phyloP scores from a whole-genome alignment of 345 rosid genomes.

The Hirschfeldia incana region DNA sequence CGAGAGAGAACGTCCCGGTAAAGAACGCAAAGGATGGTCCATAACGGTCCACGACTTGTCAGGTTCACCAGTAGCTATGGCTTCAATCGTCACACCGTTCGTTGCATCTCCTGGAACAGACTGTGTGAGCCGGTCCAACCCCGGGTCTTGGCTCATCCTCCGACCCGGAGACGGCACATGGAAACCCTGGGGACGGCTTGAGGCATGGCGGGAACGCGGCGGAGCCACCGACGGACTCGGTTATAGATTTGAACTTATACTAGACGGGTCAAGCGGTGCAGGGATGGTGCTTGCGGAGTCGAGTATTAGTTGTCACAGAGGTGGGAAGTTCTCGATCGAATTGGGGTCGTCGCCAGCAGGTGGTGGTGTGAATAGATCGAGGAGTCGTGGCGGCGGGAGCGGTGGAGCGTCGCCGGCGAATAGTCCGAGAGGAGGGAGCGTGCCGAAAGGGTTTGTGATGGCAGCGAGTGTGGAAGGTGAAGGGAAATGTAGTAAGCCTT shows the following conservation, averaged over 20 bases:
- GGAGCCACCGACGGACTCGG: conserved; percentile 72
- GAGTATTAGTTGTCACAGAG: conserved; percentile 58
- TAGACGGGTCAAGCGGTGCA: conserved; percentile 59
- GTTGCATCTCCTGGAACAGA: conserved; percentile 86
- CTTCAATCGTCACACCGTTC: conserved; percentile 82
- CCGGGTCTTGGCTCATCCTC: conserved; percentile 86
- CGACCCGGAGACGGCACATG: conserved; percentile 79
- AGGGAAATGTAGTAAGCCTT: conserved; percentile 80
- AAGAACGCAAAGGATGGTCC: conserved; percentile 92
- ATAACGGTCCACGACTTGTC: conserved; percentile 87
- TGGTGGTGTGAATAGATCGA: conserved; percentile 4
- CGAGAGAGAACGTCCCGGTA: conserved; percentile 69
- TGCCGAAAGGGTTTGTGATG: conserved; percentile 82
- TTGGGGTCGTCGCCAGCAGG: conserved; percentile 38
- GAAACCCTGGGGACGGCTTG: conserved; percentile 94
- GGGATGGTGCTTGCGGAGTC: conserved; percentile 76
- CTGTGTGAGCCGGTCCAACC: conserved; percentile 87
- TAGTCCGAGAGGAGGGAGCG: conserved; percentile 73
- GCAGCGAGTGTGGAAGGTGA: conserved; percentile 84
- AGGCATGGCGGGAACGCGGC: conserved; percentile 95
- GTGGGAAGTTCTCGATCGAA: conserved; percentile 80
- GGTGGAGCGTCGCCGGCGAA: conserved; percentile 61
- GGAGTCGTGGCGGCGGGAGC: conserved; percentile 60
- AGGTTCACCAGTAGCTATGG: conserved; percentile 85
- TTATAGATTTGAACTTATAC: conserved; percentile 71